These are phyloP conservation scores for Russula abietina DNA, from an alignment of 768 basidiomycete species.

Conservation along the genomic window DNA sequence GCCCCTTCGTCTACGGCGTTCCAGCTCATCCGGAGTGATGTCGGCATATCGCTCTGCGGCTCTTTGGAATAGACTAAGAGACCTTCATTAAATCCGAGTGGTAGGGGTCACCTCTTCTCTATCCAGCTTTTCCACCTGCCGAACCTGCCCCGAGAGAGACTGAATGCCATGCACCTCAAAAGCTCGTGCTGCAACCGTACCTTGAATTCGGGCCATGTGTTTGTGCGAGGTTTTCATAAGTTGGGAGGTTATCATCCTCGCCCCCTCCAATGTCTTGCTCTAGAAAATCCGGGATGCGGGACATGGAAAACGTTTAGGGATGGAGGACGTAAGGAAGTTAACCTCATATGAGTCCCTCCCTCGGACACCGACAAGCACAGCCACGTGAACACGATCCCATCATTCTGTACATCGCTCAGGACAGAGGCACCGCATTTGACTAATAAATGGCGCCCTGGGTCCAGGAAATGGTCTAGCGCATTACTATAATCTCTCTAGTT, in stretches of 20 bases:
- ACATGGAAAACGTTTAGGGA: conserved; percentile 11
- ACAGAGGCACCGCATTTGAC: not conserved
- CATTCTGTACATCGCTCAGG: no score
- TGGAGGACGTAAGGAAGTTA: not conserved
- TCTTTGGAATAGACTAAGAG: conserved; percentile 35
- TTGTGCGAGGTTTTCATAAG: conserved; percentile 72
- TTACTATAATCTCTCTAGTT: not conserved
- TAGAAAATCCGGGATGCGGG: conserved; percentile 26
- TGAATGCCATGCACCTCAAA: not conserved
- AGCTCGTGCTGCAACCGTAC: conserved; percentile 32
- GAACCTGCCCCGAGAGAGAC: conserved; percentile 45
- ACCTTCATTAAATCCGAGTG: not conserved
- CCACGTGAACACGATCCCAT: not conserved
- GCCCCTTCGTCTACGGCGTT: conserved; percentile 55
- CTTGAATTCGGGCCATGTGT: conserved; percentile 81
- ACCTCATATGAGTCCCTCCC: not conserved
- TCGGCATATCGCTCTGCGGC: conserved; percentile 80
- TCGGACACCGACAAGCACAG: not conserved
- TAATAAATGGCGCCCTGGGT: not conserved
- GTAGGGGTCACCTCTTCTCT: conserved; percentile 61
- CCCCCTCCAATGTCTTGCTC: conserved; percentile 41
- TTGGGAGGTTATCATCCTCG: conserved; percentile 63
- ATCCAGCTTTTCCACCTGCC: conserved; percentile 86
- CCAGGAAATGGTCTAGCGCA: not conserved
- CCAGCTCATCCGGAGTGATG: conserved; percentile 50